phyloP scores from a whole-genome alignment of 208 protist species.

The Leishmania martiniquensis region DNA sequence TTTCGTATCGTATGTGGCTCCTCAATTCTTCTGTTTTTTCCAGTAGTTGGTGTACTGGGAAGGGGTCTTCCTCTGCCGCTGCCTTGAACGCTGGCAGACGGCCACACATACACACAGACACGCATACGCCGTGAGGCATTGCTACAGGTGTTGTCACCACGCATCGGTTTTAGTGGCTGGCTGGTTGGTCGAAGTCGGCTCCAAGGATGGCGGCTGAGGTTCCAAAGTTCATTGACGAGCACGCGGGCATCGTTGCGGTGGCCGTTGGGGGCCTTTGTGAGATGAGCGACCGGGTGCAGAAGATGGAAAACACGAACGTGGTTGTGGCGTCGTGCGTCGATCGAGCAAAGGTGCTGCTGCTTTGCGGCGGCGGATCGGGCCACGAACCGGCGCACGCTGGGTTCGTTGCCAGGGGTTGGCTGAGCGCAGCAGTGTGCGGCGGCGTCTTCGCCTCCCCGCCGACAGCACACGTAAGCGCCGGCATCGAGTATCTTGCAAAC shows the following conservation, averaged over 20 bases:
- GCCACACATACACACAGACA: too few species aligned
- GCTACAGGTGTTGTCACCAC: too few species aligned
- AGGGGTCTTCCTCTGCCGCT: too few species aligned
- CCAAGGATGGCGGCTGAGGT: constrained; percentile 28
- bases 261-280: constrained; percentile 42
- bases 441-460: constrained; percentile 90
- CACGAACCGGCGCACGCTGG: constrained; percentile 91
- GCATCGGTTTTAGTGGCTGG: too few species aligned
- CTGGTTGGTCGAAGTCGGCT: too few species aligned
- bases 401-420: constrained; percentile 87
- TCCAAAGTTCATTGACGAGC: constrained; percentile 62
- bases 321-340: constrained; percentile 41
- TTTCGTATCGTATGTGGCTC: too few species aligned
- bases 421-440: constrained; percentile 91
- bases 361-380: constrained; percentile 89
- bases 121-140: too few species aligned
- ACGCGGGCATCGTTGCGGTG: constrained; percentile 43
- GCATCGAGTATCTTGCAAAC: constrained; percentile 67
- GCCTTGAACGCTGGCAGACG: too few species aligned
- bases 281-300: constrained; percentile 35
- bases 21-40: too few species aligned
- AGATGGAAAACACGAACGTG: constrained; percentile 53
- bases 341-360: constrained; percentile 61
- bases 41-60: too few species aligned
- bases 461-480: constrained; percentile 60